Percentiles rank a stretch among this genome's conserved stretches.
Conservation (phyloP, 208 protist genomes). For the Trypanosoma congolense region DNA sequence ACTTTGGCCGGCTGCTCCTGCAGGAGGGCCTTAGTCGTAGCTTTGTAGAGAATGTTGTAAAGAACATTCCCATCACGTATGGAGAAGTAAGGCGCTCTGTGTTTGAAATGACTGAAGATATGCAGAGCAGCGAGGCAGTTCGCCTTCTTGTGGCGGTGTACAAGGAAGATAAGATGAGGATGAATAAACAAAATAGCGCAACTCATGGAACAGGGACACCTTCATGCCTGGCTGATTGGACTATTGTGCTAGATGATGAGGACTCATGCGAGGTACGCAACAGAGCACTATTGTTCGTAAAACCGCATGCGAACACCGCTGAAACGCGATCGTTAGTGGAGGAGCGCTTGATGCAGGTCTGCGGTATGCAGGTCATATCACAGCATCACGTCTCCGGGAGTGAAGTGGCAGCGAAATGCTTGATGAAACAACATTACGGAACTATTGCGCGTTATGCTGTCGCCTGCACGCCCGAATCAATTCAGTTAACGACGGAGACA, state of each 20-base stretch:
- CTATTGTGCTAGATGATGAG: constrained; percentile 28
- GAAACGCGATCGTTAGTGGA: constrained; percentile 26
- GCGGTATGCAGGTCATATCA: constrained; percentile 30
- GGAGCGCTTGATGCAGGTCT: constrained; percentile 25
- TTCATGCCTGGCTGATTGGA: constrained; percentile 21
- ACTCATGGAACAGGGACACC: not conserved
- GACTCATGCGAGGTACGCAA: constrained; percentile 28
- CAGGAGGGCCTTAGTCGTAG: constrained; percentile 25
- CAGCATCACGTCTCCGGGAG: constrained; percentile 37
- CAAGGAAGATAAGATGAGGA: constrained; percentile 9
- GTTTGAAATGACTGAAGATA: constrained; percentile 41
- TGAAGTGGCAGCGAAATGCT: constrained; percentile 25
- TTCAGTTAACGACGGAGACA: constrained; percentile 17
- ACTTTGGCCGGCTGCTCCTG: constrained; percentile 43
- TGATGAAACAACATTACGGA: constrained; percentile 80
- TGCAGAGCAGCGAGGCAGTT: constrained; percentile 29
- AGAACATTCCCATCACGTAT: constrained; percentile 29
- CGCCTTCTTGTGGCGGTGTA: constrained; percentile 26
- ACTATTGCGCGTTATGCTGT: constrained; percentile 57
- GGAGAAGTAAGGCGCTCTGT: constrained; percentile 20
- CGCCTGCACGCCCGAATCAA: constrained; percentile 21
- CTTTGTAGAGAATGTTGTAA: constrained; percentile 39
- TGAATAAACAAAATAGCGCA: not conserved
- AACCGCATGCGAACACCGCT: constrained; percentile 61
- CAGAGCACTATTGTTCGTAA: constrained; percentile 59